Evolutionary conservation across 495 filamentous ascomycete genomes (phyloP), one percentile per base, ranked within the genome.

Genomic region (Penicillium desertorum): DNA sequence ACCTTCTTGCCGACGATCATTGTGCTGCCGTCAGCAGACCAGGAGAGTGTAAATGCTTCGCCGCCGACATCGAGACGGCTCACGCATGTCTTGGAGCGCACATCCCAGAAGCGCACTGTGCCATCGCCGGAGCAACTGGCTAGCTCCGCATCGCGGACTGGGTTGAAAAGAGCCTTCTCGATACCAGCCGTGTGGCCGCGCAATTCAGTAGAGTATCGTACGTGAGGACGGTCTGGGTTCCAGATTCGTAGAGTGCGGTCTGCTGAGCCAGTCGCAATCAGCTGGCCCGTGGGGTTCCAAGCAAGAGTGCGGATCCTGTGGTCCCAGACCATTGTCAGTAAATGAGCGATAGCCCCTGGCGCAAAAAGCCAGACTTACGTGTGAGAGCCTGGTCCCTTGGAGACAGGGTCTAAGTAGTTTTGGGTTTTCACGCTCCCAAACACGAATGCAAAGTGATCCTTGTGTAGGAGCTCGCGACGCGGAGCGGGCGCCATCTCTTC

Each of bases 21-120:
- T 46, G 84, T 86, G 44, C 78, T 83, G 4, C 95, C 95, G 66
- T 94, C 88, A n/a, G 91, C 91, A 51, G 81, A 84, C 92, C 94
- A 98, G 6, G 86, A 88, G 51, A 96, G 76, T 14, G 85, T 89
- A 58, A 95, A 89, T 9, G 90, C 88, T 67, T 89, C 87, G 7
- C 90, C 91, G 32, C 87, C 85, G n/a, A 89, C 83, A 68, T 89
- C 90, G 2, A 92, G 77, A 57, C 88, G 88, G 62, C 90, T 91
- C 36, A 90, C 81, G 52, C 88, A 90, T 5, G 74, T 81, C 71
- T 91, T 93, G 22, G 83, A 89, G 60, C 92, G 81, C 17, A 96
- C 90, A 68, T 98, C 95, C 94, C 94, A 98, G 61, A 98, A 86
- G 58, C 88, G 85, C 57, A 96, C 88, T 16, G 88, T 86, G 1